Conservation (phyloP, 257 asterid genomes). For the Asclepias syriaca region DNA sequence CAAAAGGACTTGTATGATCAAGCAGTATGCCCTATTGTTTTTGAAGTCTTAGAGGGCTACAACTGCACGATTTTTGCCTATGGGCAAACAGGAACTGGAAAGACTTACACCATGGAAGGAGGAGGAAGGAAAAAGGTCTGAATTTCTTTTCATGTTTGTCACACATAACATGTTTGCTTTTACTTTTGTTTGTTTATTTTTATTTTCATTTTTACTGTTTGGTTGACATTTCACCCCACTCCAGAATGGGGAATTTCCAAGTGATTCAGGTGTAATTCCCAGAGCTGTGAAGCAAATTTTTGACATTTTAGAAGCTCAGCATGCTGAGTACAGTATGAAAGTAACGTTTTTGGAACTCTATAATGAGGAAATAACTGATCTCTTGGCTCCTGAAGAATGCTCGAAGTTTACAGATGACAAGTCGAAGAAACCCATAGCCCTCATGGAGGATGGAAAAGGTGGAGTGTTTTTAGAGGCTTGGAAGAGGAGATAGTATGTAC, state of each 20-base stretch:
- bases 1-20: conserved; percentile 90
- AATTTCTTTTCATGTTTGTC: not conserved
- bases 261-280: conserved; percentile 98
- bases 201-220: not conserved
- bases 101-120: conserved; percentile 99
- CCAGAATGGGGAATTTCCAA: conserved; percentile 95
- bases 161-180: conserved; percentile 6
- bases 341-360: conserved; percentile 89
- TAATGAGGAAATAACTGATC: conserved; percentile 95
- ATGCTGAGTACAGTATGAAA: conserved; percentile 93
- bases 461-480: conserved; percentile 90
- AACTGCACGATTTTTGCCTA: conserved; percentile 99
- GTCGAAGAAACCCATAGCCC: conserved; percentile 89
- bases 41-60: conserved; percentile 95
- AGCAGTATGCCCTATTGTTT: conserved; percentile 81
- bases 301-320: conserved; percentile 81
- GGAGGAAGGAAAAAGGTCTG: conserved; percentile 90
- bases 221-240: conserved; percentile 26
- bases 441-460: conserved; percentile 99
- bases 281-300: conserved; percentile 96
- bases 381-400: conserved; percentile 84
- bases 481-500: conserved; percentile 96
- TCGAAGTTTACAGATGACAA: conserved; percentile 72
- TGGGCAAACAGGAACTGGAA: conserved; percentile 99
- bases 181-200: not conserved